phyloP scores from a whole-genome alignment of 352 stramenopile genomes.

The Peronospora farinosa region DNA sequence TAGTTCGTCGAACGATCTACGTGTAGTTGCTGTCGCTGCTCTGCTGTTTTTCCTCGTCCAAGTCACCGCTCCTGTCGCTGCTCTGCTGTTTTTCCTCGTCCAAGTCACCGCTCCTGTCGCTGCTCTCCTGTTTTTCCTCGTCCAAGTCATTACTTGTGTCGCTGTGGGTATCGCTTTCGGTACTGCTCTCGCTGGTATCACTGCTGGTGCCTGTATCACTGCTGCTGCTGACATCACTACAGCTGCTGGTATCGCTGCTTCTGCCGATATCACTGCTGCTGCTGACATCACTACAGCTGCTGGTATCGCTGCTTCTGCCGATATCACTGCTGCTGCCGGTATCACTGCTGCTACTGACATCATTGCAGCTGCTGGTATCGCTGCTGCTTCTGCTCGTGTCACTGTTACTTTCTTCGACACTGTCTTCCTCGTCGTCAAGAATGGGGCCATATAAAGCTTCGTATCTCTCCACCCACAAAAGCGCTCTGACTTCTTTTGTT shows the following conservation, averaged over 20 bases:
- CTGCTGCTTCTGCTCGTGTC: slow-evolving; percentile 6
- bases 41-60: background rate
- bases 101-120: background rate
- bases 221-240: slow-evolving; percentile 1
- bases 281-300: slow-evolving; percentile 4
- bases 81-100: background rate
- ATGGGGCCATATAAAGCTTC: slow-evolving; percentile 24
- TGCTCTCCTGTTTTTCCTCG: background rate
- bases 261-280: slow-evolving; percentile 1
- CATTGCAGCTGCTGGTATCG: slow-evolving; percentile 4
- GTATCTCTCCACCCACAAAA: slow-evolving; percentile 44
- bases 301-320: slow-evolving; percentile 7
- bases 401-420: slow-evolving; percentile 8
- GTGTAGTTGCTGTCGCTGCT: background rate
- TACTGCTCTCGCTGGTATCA: slow-evolving; percentile 3
- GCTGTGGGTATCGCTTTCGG: background rate
- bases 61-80: background rate
- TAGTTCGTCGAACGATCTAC: background rate
- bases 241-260: background rate
- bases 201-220: slow-evolving; percentile 4
- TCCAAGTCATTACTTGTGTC: background rate
- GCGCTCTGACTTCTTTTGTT: slow-evolving; percentile 32
- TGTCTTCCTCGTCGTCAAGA: slow-evolving; percentile 12
- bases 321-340: background rate
- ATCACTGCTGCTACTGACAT: slow-evolving; percentile 1